phyloP scores from a whole-genome alignment of 441 rosid species.

The Pelargonium australe region DNA sequence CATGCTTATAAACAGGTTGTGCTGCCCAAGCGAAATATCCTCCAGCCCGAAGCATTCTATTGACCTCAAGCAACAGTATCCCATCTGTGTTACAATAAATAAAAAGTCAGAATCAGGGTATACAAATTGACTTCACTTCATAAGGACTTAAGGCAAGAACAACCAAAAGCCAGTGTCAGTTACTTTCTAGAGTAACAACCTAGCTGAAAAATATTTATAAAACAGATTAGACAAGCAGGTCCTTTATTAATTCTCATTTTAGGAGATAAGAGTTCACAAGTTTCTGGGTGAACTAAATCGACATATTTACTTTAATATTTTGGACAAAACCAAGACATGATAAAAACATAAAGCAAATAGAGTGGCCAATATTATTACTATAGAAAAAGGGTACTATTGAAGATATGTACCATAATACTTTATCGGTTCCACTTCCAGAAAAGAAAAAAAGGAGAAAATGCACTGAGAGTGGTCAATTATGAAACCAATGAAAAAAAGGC shows the following conservation, averaged over 20 bases:
- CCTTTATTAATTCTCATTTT: no score
- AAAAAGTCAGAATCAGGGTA: constrained; percentile 23
- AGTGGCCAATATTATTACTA: no score
- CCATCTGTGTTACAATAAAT: constrained; percentile 57
- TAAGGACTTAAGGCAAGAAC: not conserved
- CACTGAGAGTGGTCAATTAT: not conserved
- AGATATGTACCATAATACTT: not conserved
- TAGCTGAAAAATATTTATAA: not conserved
- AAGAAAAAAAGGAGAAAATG: not conserved
- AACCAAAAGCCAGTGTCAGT: not conserved
- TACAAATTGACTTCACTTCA: not conserved
- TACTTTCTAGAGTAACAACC: not conserved
- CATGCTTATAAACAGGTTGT: constrained; percentile 97
- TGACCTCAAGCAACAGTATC: constrained; percentile 88
- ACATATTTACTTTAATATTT: no score
- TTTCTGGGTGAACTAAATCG: no score
- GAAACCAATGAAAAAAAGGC: constrained; percentile 16
- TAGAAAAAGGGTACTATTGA: not conserved
- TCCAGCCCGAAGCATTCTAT: constrained; percentile 90
- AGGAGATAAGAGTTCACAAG: no score
- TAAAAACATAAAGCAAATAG: no score
- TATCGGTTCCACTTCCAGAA: not conserved
- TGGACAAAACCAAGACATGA: no score
- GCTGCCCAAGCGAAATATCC: constrained; percentile 99
- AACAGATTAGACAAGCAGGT: not conserved